Evolutionary conservation across 1,139 yeast species (phyloP).

Genomic region (Yamadazyma mexicana): DNA sequence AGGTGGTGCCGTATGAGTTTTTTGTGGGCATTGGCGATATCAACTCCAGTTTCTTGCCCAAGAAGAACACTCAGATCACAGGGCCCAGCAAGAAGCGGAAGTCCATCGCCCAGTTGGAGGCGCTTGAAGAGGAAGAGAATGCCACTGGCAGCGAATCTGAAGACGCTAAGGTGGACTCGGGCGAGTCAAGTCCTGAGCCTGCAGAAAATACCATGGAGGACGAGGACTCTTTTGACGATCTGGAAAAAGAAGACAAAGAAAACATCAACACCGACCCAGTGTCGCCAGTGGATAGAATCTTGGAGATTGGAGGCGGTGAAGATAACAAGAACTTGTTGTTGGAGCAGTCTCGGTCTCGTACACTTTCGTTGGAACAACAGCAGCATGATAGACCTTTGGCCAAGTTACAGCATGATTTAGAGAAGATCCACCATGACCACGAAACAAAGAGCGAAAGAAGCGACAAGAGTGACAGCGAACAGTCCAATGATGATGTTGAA

Average conservation of each 20-base stretch:
- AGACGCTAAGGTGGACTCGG: constrained; percentile 1
- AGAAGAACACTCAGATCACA: constrained; percentile 66
- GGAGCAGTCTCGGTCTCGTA: constrained; percentile 57
- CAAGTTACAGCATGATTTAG: constrained; percentile 73
- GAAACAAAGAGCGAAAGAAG: constrained; percentile 14
- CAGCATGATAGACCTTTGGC: constrained; percentile 81
- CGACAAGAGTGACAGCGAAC: constrained; percentile 17
- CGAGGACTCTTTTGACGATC: constrained; percentile 4
- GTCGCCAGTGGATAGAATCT: constrained; percentile 48
- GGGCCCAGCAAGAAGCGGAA: constrained; percentile 68
- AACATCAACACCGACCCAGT: constrained; percentile 22
- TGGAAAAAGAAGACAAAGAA: constrained; percentile 12
- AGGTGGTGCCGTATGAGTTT: constrained; percentile 93
- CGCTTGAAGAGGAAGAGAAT: constrained; percentile 19
- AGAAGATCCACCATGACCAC: constrained; percentile 47
- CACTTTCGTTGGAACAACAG: constrained; percentile 62
- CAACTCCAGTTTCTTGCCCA: constrained; percentile 87
- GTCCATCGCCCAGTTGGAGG: constrained; percentile 52
- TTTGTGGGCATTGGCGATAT: constrained; percentile 98
- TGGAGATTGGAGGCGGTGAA: constrained; percentile 51
- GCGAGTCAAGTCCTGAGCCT: background rate
- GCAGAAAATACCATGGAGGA: constrained; percentile 1
- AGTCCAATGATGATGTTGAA: constrained; percentile 7
- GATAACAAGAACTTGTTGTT: constrained; percentile 44
- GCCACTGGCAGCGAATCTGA: constrained; percentile 18